phyloP scores from a whole-genome alignment of 2,329 filamentous ascomycete genomes.

The Arachnomyces sp. region DNA sequence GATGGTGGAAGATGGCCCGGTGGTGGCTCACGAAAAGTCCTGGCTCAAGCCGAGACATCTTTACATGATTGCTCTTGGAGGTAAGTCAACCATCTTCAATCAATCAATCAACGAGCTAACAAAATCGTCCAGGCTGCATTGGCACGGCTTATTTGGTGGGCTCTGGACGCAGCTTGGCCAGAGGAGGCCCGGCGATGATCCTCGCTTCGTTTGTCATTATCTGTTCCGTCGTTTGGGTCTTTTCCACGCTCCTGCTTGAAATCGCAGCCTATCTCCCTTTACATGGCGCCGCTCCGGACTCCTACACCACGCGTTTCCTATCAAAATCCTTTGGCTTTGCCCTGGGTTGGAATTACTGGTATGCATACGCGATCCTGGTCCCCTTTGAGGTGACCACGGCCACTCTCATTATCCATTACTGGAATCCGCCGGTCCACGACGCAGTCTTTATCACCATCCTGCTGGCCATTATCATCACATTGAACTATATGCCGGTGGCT shows the following conservation, averaged over 20 bases:
- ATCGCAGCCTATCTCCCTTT: conserved; percentile 9
- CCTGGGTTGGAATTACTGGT: conserved; percentile 56
- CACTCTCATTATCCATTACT: conserved; percentile 54
- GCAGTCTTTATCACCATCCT: conserved; percentile 56
- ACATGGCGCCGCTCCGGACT: conserved; percentile 3
- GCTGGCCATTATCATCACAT: conserved; percentile 45
- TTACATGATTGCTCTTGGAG: conserved; percentile 1
- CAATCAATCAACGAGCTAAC: no score
- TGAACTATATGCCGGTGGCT: conserved; percentile 52
- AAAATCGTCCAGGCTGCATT: background rate
- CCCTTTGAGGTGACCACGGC: conserved; percentile 53
- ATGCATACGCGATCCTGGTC: conserved; percentile 52
- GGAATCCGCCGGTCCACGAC: conserved; percentile 44
- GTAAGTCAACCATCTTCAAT: background rate
- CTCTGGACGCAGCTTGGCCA: conserved; percentile 3
- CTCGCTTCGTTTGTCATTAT: conserved; percentile 1
- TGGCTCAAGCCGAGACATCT: background rate
- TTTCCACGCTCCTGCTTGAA: conserved; percentile 5
- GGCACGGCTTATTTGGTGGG: conserved; percentile 5
- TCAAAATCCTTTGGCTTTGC: conserved; percentile 37
- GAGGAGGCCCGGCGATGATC: conserved; percentile 1
- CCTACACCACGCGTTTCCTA: conserved; percentile 6
- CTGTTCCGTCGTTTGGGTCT: conserved; percentile 4
- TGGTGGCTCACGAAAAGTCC: no score
- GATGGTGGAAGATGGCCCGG: no score